Evolutionary conservation across 768 basidiomycete species (phyloP), one percentile per base, ranked within the genome.

Genomic region (Dendrothele bispora): DNA sequence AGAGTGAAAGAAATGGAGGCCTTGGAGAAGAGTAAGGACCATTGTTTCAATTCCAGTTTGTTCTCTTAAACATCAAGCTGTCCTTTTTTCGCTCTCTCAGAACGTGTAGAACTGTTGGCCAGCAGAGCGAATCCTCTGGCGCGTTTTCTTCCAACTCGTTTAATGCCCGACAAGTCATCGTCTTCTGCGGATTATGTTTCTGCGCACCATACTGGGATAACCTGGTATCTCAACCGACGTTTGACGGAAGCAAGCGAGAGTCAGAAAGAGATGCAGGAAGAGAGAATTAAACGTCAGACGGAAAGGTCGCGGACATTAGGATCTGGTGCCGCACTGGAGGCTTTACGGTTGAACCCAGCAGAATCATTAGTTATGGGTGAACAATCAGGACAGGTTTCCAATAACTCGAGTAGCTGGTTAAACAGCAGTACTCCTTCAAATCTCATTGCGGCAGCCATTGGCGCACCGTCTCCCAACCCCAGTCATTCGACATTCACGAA

Each of bases 191-290:
- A 89, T 46, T 84, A 88, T 59, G 75, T 89, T 55, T 86, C 91
- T n/a, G 91, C 92, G 4, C 97, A 99, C 64, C 91, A 91, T 59
- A 78, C 91, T n/a, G 82, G 88, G 58, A 81, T 99, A 55, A 90
- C 91, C 11, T 94, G 93, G 87, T 95, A 86, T 67, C 81, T 99
- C 47, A 87, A 80, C 61, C 78, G 87, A 42, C 80, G 88, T 30
- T 76, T 99, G 29, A 78, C 92, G 0, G 82, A 88, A 52, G 80
- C 86, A 21, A 87, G 90, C 55, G 83, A 91, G 58, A 74, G 62
- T 14, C 86, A 95, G 55, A 86, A 86, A 55, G 85, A 90, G 54
- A 79, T 98, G 73, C 97, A 99, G 67, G 95, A 98, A 65, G 92
- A 95, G 63, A 85, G 97, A 40, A 79, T 94, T 46, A 86, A 84